Evolutionary conservation across 345 rosid species (phyloP).

Genomic region (Syzygium jambos): DNA sequence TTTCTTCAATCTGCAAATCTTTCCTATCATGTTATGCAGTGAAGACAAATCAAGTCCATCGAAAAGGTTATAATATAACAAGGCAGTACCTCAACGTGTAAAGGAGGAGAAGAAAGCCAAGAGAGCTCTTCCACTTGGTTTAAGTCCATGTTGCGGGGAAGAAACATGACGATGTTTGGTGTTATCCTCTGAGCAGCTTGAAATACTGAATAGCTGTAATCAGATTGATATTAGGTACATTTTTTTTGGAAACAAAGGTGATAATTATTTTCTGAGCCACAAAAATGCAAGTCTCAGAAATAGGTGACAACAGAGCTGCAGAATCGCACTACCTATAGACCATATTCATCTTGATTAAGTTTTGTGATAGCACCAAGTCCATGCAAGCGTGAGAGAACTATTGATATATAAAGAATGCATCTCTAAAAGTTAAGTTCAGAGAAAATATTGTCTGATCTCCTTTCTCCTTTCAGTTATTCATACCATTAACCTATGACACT

Average conservation of each 20-base stretch:
- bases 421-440: background rate
- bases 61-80: background rate
- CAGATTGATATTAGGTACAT: background rate
- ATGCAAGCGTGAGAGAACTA: background rate
- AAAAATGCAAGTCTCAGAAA: background rate
- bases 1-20: conserved; percentile 14
- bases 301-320: background rate
- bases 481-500: background rate
- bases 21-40: background rate
- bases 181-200: conserved; percentile 15
- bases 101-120: conserved; percentile 27
- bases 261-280: background rate
- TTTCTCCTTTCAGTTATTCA: background rate
- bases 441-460: background rate
- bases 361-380: background rate
- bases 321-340: background rate
- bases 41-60: background rate
- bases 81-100: conserved; percentile 11
- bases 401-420: background rate
- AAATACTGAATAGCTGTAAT: conserved; percentile 14
- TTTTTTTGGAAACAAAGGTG: background rate
- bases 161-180: conserved; percentile 15
- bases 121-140: conserved; percentile 20
- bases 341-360: background rate
- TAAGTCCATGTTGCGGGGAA: conserved; percentile 19